Evolutionary conservation across 139 green algal species (phyloP), one percentile per base, ranked within the genome.

Genomic region (Pseudopediastrum boryanum): DNA sequence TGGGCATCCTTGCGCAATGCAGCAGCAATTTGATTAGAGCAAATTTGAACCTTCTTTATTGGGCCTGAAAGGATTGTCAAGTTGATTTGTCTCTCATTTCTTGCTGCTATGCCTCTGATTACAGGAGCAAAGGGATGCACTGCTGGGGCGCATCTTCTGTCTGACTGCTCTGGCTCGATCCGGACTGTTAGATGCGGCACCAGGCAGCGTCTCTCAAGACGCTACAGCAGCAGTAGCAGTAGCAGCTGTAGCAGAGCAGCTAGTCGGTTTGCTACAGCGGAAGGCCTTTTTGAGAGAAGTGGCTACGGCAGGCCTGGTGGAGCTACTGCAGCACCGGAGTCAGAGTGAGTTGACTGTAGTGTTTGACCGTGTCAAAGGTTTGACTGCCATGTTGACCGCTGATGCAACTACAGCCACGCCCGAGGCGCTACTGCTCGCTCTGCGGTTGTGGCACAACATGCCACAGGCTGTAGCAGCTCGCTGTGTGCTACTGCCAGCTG

Each of bases 81-180:
- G n/a, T n/a, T n/a, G n/a, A 64, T n/a, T 64, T 71, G 10, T 33
- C 29, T 23, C 4, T 2, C 39, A 43, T 51, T 10, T 27, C 36
- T 13, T 36, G 5, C 61, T 36, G 25, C 9, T 29, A 54, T 6
- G 27, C 3, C 4, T 5, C 6, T 1, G 54, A 38, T n/a, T 36
- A 33, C 79, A 89, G 83, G 88, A 93, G 23, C 84, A 81, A 19
- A 73, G 88, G 38, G 92, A 97, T 35, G 75, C 71, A 0, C 84
- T 95, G 52, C 80, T 97, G 36, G 93, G 89, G 0, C 82, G 84
- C 10, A 33, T 94, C 25, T 96, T 97, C 81, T 92, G 92, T 9
- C 81, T 87, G 0, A 87, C 81, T 3, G 87, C 90, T 0, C 54
- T 95, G 10, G 66, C 89, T 21, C 85, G 86, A 10, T 80, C 74